Evolutionary conservation across 331 rosid species (phyloP).

Genomic region (Telfairia occidentalis): DNA sequence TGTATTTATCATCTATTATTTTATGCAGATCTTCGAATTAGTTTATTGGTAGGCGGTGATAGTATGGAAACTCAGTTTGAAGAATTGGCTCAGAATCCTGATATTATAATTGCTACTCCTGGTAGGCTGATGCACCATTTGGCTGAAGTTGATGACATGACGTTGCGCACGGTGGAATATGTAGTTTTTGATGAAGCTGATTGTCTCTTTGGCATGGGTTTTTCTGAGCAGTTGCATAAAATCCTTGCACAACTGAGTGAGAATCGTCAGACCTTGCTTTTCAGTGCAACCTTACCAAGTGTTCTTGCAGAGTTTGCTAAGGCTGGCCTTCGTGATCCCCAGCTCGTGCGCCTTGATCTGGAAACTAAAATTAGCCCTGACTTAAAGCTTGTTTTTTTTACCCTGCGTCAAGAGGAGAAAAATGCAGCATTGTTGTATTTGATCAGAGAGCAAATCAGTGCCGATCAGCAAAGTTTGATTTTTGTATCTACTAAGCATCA

Average conservation of each 20-base stretch:
- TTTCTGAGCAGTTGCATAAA: constrained; percentile 73
- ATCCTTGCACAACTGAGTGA: constrained; percentile 74
- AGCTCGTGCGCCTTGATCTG: constrained; percentile 72
- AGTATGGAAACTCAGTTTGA: constrained; percentile 90
- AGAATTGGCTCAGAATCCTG: constrained; percentile 74
- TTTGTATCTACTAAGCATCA: constrained; percentile 88
- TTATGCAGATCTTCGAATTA: constrained; percentile 55
- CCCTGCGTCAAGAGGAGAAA: constrained; percentile 77
- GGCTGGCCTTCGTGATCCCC: constrained; percentile 91
- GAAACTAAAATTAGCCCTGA: constrained; percentile 89
- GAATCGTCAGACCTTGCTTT: constrained; percentile 80
- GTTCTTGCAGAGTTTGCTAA: constrained; percentile 98
- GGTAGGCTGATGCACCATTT: constrained; percentile 96
- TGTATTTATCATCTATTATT: neutral
- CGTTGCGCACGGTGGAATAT: constrained; percentile 67
- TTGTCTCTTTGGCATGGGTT: constrained; percentile 76
- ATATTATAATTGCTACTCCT: constrained; percentile 84
- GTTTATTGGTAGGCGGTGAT: constrained; percentile 92
- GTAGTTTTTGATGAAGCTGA: constrained; percentile 95
- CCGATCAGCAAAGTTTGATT: constrained; percentile 69
- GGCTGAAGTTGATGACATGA: constrained; percentile 82
- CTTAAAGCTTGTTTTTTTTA: constrained; percentile 66
- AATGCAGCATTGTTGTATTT: constrained; percentile 58
- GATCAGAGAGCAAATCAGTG: constrained; percentile 62
- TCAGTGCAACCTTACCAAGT: constrained; percentile 83